phyloP scores from a whole-genome alignment of 345 rosid genomes.

The Salix purpurea region DNA sequence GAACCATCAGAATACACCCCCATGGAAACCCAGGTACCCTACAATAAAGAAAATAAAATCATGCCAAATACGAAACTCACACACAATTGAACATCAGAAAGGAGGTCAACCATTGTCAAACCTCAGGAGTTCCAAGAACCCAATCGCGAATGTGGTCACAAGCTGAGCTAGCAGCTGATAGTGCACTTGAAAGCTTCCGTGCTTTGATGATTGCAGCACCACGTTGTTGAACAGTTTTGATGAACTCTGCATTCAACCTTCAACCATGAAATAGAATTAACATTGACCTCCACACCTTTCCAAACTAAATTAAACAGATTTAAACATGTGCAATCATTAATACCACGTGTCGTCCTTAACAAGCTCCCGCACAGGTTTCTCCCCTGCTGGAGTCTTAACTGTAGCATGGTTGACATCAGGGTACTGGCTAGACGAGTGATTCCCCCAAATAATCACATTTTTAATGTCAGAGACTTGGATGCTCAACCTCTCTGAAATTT shows the following conservation, averaged over 20 bases:
- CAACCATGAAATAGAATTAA: conserved; percentile 5
- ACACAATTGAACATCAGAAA: background rate
- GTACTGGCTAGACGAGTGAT: conserved; percentile 94
- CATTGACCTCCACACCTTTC: background rate
- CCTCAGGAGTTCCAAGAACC: conserved; percentile 99
- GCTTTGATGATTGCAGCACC: conserved; percentile 99
- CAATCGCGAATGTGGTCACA: conserved; percentile 99
- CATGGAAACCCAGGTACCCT: conserved; percentile 99
- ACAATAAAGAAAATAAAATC: conserved; percentile 5
- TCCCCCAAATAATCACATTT: conserved; percentile 96
- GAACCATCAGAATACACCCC: conserved; percentile 99
- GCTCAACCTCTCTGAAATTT: conserved; percentile 81
- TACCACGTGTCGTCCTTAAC: conserved; percentile 86
- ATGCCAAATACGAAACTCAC: background rate
- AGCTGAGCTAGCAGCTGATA: conserved; percentile 97
- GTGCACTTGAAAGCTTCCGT: conserved; percentile 87
- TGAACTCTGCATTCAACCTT: conserved; percentile 88
- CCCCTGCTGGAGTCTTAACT: conserved; percentile 67
- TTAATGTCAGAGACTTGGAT: conserved; percentile 89
- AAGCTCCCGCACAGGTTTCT: conserved; percentile 72
- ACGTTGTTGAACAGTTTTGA: conserved; percentile 88
- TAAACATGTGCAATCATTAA: background rate
- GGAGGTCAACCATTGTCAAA: conserved; percentile 12
- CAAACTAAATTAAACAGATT: background rate
- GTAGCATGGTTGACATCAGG: conserved; percentile 99